phyloP scores from a whole-genome alignment of 495 filamentous ascomycete species.

The Collariella sp. region DNA sequence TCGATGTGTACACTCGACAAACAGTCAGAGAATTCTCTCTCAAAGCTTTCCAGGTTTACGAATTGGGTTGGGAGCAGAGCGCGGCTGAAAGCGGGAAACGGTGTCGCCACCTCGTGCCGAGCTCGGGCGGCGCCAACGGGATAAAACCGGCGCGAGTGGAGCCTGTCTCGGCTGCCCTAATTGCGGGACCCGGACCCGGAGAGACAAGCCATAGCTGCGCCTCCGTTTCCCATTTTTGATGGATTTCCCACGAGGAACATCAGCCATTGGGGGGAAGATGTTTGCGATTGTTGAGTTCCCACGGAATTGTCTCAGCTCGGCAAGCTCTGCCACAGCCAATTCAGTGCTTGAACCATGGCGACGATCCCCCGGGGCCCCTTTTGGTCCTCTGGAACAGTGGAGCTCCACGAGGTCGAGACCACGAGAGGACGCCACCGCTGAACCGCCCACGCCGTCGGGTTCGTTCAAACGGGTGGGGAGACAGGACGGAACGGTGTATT shows the following conservation, averaged over 20 bases:
- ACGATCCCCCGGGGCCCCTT: conserved; percentile 1
- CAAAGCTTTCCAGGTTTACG: conserved; percentile 1
- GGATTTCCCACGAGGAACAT: not conserved
- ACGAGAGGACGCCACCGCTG: not conserved
- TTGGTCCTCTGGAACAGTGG: not conserved
- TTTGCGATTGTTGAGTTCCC: not conserved
- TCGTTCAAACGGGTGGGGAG: too few species aligned
- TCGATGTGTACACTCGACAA: too few species aligned
- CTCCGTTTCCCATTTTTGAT: not conserved
- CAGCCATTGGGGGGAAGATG: not conserved
- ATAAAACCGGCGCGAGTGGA: conserved; percentile 8
- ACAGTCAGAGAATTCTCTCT: not conserved
- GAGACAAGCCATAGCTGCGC: not conserved
- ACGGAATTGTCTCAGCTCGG: not conserved
- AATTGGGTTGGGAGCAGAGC: not conserved
- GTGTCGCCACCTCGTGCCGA: conserved; percentile 6
- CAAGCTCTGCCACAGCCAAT: not conserved
- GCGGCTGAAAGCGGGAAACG: conserved; percentile 9
- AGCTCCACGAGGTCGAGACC: conserved; percentile 7
- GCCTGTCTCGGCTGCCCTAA: not conserved
- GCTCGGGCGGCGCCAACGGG: conserved; percentile 11
- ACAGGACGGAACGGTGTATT: too few species aligned
- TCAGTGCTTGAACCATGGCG: conserved; percentile 1
- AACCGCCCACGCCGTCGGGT: not conserved
- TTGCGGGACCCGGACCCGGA: not conserved